phyloP scores from a whole-genome alignment of 2,329 filamentous ascomycete species.

The Phialophora expanda region DNA sequence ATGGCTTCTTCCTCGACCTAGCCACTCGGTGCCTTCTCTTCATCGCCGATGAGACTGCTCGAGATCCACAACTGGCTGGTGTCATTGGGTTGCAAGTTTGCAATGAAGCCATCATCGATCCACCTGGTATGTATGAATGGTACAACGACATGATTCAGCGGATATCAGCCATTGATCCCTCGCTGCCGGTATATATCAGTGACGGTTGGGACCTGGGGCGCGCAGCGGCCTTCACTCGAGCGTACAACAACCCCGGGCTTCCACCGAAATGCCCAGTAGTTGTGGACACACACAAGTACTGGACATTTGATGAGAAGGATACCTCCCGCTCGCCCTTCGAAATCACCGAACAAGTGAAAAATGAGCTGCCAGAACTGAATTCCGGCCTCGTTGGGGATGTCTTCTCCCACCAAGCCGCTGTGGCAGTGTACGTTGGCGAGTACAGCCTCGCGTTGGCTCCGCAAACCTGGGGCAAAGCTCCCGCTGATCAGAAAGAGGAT shows the following conservation, averaged over 20 bases:
- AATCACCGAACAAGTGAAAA: slow-evolving; percentile 54
- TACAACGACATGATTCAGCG: slow-evolving; percentile 59
- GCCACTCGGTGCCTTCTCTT: slow-evolving; percentile 57
- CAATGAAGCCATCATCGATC: slow-evolving; percentile 61
- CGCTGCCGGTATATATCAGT: slow-evolving; percentile 62
- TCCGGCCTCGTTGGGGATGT: slow-evolving; percentile 50
- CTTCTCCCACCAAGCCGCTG: slow-evolving; percentile 55
- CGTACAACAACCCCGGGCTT: slow-evolving; percentile 47
- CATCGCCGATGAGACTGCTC: slow-evolving; percentile 55
- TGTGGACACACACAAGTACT: slow-evolving; percentile 66
- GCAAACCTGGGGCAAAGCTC: slow-evolving; percentile 57
- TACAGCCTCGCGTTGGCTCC: slow-evolving; percentile 63
- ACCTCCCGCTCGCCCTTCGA: slow-evolving; percentile 58
- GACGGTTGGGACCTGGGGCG: slow-evolving; percentile 62
- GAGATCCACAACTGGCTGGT: slow-evolving; percentile 43
- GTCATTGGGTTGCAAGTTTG: slow-evolving; percentile 63
- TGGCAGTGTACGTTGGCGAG: slow-evolving; percentile 61
- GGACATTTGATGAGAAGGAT: slow-evolving; percentile 61
- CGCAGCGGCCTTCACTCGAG: slow-evolving; percentile 53
- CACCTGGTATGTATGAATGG: slow-evolving; percentile 61
- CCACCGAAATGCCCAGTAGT: slow-evolving; percentile 55
- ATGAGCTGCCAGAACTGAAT: slow-evolving; percentile 54
- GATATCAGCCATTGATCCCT: slow-evolving; percentile 55
- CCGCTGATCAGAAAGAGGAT: slow-evolving; percentile 46
- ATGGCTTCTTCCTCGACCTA: slow-evolving; percentile 50